These are phyloP conservation scores for Yarrowia osloensis DNA, from an alignment of 805 yeast species.

Conservation along the genomic window DNA sequence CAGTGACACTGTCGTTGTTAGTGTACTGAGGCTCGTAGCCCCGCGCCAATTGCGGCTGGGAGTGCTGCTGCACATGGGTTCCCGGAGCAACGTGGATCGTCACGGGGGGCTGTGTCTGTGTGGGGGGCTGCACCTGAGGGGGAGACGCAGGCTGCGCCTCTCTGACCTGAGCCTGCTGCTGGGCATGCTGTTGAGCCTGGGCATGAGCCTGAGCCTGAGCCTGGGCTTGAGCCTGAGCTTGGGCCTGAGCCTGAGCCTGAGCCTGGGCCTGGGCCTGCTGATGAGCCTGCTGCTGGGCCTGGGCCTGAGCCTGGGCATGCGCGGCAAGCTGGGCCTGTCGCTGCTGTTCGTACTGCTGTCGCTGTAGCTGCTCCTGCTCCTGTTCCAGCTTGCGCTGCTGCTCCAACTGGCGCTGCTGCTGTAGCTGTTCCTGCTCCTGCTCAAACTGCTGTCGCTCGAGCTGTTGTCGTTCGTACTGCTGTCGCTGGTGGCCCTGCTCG, in stretches of 20 bases:
- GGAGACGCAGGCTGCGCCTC: conserved; percentile 32
- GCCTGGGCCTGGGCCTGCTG: conserved; percentile 31
- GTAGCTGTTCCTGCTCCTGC: conserved; percentile 10
- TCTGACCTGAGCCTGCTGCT: conserved; percentile 32
- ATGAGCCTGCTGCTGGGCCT: conserved; percentile 26
- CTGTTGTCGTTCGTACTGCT: conserved; percentile 1
- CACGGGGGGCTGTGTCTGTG: conserved; percentile 34
- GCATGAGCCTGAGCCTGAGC: conserved; percentile 34
- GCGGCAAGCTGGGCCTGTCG: conserved; percentile 29
- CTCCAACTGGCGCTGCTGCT: conserved; percentile 14
- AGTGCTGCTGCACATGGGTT: conserved; percentile 29
- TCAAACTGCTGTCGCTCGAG: conserved; percentile 11
- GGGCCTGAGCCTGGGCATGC: neutral
- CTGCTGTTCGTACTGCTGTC: conserved; percentile 4
- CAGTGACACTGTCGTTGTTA: conserved; percentile 28
- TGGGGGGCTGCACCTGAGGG: conserved; percentile 24
- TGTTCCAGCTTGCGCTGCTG: conserved; percentile 1
- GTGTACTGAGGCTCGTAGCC: conserved; percentile 32
- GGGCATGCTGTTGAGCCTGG: conserved; percentile 32
- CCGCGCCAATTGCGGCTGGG: conserved; percentile 26
- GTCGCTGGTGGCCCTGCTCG: conserved; percentile 17
- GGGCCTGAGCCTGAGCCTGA: conserved; percentile 33
- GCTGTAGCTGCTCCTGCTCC: conserved; percentile 9
- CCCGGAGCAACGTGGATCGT: conserved; percentile 33
- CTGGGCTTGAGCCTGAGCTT: conserved; percentile 33